Percentiles rank a stretch among this genome's conserved stretches.
Evolutionary conservation across 768 basidiomycete genomes (phyloP).

Genomic region (Sporobolomyces phaffii): DNA sequence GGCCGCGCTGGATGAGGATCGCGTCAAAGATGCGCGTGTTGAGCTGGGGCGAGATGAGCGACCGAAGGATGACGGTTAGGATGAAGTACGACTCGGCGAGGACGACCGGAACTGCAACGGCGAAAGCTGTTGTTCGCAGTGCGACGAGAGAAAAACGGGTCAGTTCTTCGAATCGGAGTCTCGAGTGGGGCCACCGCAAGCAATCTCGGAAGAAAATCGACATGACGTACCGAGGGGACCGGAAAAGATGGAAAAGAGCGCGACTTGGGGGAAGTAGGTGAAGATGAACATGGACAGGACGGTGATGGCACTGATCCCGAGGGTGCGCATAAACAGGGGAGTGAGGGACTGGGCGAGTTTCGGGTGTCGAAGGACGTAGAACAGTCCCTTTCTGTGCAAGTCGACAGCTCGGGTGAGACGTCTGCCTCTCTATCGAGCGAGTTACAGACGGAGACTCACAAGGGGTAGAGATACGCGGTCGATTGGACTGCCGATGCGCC

Average conservation of each 20-base stretch:
- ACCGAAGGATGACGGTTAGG: slow-evolving; percentile 51
- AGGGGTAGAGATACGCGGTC: slow-evolving; percentile 33
- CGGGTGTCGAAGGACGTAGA: slow-evolving; percentile 31
- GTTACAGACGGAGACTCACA: slow-evolving; percentile 9
- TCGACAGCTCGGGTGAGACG: not conserved
- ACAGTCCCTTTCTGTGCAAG: slow-evolving; percentile 16
- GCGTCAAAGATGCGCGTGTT: slow-evolving; percentile 54
- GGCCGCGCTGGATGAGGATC: slow-evolving; percentile 51
- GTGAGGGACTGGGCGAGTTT: slow-evolving; percentile 24
- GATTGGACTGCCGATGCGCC: slow-evolving; percentile 8
- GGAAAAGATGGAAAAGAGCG: slow-evolving; percentile 58
- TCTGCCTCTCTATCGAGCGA: not conserved
- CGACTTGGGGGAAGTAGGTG: slow-evolving; percentile 61
- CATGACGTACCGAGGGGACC: slow-evolving; percentile 56
- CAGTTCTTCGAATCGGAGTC: not conserved
- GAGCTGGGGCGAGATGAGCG: slow-evolving; percentile 51
- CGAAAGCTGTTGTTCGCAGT: slow-evolving; percentile 47
- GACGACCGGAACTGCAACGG: slow-evolving; percentile 53
- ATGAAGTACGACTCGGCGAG: slow-evolving; percentile 51
- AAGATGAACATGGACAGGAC: slow-evolving; percentile 37
- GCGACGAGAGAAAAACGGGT: not conserved
- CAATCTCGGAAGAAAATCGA: not conserved
- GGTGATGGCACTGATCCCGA: slow-evolving; percentile 12
- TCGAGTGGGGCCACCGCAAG: not conserved
- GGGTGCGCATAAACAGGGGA: slow-evolving; percentile 23